Evolutionary conservation across 345 rosid species (phyloP), one percentile per base, ranked within the genome.

Genomic region (Aquilaria sinensis): DNA sequence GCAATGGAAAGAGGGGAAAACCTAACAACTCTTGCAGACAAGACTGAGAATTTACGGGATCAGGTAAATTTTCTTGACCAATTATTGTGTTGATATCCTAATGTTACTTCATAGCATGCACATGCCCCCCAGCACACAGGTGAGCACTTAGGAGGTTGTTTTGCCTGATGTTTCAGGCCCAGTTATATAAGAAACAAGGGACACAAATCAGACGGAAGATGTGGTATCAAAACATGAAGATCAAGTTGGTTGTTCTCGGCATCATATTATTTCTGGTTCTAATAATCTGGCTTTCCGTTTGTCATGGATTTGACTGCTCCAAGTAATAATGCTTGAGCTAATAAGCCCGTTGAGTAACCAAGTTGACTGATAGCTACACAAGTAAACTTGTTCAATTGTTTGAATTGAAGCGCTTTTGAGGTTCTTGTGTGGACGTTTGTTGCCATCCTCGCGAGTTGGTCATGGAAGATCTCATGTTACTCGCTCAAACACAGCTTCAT

Each of bases 171-270:
- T 52, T 65, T 59, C 81, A 89, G 98, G 95, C 99, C 11, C 92
- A 83, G 54, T 78, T 65, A 41, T 94, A 85, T 76, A 82, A 72
- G 72, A 80, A 73, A 68, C 85, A 78, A 41, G 96, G 95, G 32
- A 81, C 86, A n/a, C 86, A 86, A 58, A 74, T 94, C 47, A 75
- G 89, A 43, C 70, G 83, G 60, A 94, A 85, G 67, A 74, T 94
- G 91, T 94, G 99, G 99, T 90, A 88, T 60, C 97, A 94, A 65
- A 90, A 88, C 88, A 90, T 90, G 97, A 94, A 94, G 83, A 88
- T 93, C 51, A 93, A 93, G 76, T 68, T 94, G 73, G 86, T 85
- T 33, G 96, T 90, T 47, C 74, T 90, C 0, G 99, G 95, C 58
- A 88, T 94, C 74, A 71, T 94, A 49, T 53, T 90, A 59, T 72